phyloP scores from a whole-genome alignment of 2,329 filamentous ascomycete genomes.

The Monosporascus sp. region DNA sequence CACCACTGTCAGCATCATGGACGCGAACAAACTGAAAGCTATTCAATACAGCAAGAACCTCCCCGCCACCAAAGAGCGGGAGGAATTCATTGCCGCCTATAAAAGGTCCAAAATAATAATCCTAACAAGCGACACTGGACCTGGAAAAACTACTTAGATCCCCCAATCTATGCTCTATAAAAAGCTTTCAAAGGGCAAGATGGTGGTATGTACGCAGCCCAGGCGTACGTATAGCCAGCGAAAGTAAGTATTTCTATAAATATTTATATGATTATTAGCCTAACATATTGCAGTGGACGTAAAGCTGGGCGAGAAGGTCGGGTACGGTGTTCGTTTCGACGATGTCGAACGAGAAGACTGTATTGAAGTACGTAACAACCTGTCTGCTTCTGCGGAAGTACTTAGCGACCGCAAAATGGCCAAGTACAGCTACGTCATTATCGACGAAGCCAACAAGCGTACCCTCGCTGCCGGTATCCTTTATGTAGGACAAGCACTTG shows the following conservation, averaged over 20 bases:
- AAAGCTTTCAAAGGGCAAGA: too few relatives aligned
- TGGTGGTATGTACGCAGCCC: slow-evolving; percentile 95
- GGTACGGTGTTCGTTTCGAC: slow-evolving; percentile 98
- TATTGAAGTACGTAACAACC: slow-evolving; percentile 99
- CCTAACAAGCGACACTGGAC: slow-evolving; percentile 97
- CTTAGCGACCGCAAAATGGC: slow-evolving; percentile 89
- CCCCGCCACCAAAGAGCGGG: slow-evolving; percentile 86
- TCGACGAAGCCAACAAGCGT: slow-evolving; percentile 97
- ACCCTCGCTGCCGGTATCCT: slow-evolving; percentile 96
- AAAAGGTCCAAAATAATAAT: slow-evolving; percentile 93
- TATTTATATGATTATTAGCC: too few relatives aligned
- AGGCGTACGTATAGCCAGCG: slow-evolving; percentile 92
- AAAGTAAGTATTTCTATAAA: slow-evolving; percentile 37
- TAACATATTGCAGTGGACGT: slow-evolving; percentile 60
- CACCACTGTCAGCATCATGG: too few relatives aligned
- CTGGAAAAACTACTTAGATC: slow-evolving; percentile 98
- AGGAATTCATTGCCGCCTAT: slow-evolving; percentile 91
- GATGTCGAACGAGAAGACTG: slow-evolving; percentile 76
- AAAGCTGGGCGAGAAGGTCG: slow-evolving; percentile 85
- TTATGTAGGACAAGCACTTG: too few relatives aligned
- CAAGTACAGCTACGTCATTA: slow-evolving; percentile 94
- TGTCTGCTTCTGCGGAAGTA: slow-evolving; percentile 93
- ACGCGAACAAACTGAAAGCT: too few relatives aligned
- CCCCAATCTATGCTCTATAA: slow-evolving; percentile 94
- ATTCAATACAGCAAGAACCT: slow-evolving; percentile 41